Base-by-base conservation (phyloP, 1,284 basidiomycete genomes). In the Ganoderma sinense region DNA sequence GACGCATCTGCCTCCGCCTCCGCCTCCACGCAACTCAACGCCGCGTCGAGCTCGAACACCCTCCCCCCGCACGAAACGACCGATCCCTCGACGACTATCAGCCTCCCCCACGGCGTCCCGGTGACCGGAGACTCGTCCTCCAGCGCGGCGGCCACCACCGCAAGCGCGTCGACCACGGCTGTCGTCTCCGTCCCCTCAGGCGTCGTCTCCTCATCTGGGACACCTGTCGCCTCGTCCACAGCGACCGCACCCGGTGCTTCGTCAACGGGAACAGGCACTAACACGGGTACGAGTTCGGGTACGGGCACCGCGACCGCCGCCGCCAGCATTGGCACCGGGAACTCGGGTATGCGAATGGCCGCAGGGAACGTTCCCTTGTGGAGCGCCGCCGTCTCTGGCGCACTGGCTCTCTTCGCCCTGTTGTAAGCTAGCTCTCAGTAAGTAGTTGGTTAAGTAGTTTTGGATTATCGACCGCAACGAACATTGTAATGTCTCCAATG, bases 31-130 rank as follows among this genome's bases (percentile, higher is more conserved):
- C 39, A 58, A 5, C 18, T 36, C 33, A 26, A 53, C 40, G 62
- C 62, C 4, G 66, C 66, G 51, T 68, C 66, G 55, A 66, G 64
- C 41, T 69, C 68, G 23, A 65, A 65, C 64, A 66, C 64, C 23
- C 64, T 69, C 6, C 68, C 68, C 26, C 68, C 68, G 64, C 64
- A 66, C 64, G 60, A 63, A 59, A 69, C 68, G 13, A 55, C 48
- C 13, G 48, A 65, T 33, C 45, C 60, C 20, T 23, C 68, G 26
- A 66, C 64, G 20, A 65, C 18, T 59, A 48, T 65, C 20, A 63
- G 64, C 23, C 53, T 69, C 6, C 68, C 68, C 16, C 51, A 64
- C 14, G 51, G 43, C 41, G 68, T 45, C 59, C 61, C 45, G 29
- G 33, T 62, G 8, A 62, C 39, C 14, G 61, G 51, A n/a, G 64